Conservation (phyloP, 345 rosid species). For the Populus nigra region DNA sequence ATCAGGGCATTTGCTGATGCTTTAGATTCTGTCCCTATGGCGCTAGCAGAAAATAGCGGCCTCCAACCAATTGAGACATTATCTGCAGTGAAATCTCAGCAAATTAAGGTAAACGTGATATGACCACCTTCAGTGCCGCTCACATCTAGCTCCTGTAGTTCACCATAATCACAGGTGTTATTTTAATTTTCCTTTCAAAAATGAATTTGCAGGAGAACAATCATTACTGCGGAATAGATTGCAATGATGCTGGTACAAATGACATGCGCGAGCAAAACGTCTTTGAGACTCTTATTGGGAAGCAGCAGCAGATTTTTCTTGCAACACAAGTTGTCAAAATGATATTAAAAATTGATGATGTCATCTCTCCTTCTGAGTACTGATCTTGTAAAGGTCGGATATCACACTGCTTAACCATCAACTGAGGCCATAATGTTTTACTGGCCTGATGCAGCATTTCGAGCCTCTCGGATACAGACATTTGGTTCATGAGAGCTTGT, state of each 20-base stretch:
- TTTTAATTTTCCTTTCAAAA: background rate
- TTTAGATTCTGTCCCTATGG: conserved; percentile 82
- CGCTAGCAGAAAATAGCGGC: conserved; percentile 97
- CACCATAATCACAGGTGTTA: background rate
- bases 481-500: conserved; percentile 2
- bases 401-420: conserved; percentile 18
- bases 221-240: conserved; percentile 77
- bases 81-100: conserved; percentile 92
- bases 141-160: background rate
- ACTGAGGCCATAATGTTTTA: background rate
- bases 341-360: conserved; percentile 95
- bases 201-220: conserved; percentile 64
- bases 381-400: conserved; percentile 21
- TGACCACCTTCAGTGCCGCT: background rate
- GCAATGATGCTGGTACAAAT: conserved; percentile 94
- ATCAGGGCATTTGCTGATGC: conserved; percentile 94
- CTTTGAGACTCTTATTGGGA: conserved; percentile 92
- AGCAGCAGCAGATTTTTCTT: conserved; percentile 91
- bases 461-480: background rate
- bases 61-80: conserved; percentile 91
- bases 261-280: conserved; percentile 90
- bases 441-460: conserved; percentile 8
- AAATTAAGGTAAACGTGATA: conserved; percentile 56
- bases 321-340: conserved; percentile 99
- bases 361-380: conserved; percentile 75